Evolutionary conservation across 108 stramenopile species (phyloP), one percentile per base, ranked within the genome.

Genomic region (Nitzschia sp.): DNA sequence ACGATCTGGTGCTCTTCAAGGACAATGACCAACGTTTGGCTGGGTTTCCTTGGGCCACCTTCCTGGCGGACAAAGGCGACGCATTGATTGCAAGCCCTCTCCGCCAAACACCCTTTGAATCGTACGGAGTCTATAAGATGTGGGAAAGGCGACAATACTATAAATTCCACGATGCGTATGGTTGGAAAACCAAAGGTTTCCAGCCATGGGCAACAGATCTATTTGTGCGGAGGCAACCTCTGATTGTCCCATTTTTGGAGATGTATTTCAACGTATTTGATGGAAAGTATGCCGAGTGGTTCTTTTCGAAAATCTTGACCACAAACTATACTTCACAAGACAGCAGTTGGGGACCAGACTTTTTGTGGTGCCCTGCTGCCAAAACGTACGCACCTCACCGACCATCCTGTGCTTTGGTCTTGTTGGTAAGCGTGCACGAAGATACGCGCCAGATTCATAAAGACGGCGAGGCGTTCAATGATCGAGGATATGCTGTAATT

Each of bases 211-310:
- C 46, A 17, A 48, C 46, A 17, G 46, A 48, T 48, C 24, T 62
- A 2, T 62, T 62, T 62, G 61, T 62, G 20, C 22, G 22, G n/a
- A 24, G 19, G 15, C 6, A 22, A 11, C 20, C 22, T 12, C 15
- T 68, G 6, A 34, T 50, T 51, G 57, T 68, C 22, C 66, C 66
- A 41, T 68, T 68, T 40, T 50, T 73, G 37, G 72, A 67, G 39
- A 51, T 60, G 51, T 68, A 73, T 29, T 68, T 73, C 34, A 41
- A 55, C 40, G 43, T 68, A 14, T 56, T 73, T 55, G 67, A 73
- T 66, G 56, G 53, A 10, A 26, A 57, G 25, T 73, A 53, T 41
- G 65, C 65, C 19, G 38, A 50, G 21, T 58, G 66, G 65, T 67
- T 57, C 46, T 73, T 73, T 73, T 53, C 54, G 1, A 54, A 55